phyloP scores from a whole-genome alignment of 2,329 filamentous ascomycete genomes.

The Aureobasidium sp. region DNA sequence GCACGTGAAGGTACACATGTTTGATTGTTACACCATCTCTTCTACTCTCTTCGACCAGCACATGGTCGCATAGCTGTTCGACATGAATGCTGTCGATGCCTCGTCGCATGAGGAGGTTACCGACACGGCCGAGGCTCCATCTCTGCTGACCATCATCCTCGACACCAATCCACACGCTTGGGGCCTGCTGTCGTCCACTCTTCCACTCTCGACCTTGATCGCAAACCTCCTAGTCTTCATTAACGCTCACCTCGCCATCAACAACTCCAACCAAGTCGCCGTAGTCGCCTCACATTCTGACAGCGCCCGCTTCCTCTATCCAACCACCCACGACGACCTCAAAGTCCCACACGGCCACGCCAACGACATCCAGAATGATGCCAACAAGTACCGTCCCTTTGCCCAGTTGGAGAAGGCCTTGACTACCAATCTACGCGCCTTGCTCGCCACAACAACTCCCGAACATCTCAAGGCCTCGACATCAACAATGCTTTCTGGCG shows the following conservation, averaged over 20 bases:
- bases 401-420: slow-evolving; percentile 77
- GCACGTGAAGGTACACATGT: background rate
- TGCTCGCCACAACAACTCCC: slow-evolving; percentile 61
- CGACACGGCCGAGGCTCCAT: slow-evolving; percentile 47
- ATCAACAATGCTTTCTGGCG: slow-evolving; percentile 83
- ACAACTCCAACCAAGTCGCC: slow-evolving; percentile 86
- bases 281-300: slow-evolving; percentile 84
- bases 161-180: slow-evolving; percentile 96
- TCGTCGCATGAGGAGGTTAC: slow-evolving; percentile 34
- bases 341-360: slow-evolving; percentile 18
- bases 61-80: slow-evolving; percentile 16
- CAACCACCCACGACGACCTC: slow-evolving; percentile 34
- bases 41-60: background rate
- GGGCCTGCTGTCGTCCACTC: slow-evolving; percentile 64
- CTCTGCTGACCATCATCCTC: slow-evolving; percentile 81
- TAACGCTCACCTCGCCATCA: slow-evolving; percentile 91
- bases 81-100: slow-evolving; percentile 59
- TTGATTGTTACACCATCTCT: background rate
- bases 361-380: slow-evolving; percentile 28
- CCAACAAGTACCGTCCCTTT: slow-evolving; percentile 93
- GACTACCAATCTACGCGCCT: slow-evolving; percentile 60
- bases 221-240: slow-evolving; percentile 91
- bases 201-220: slow-evolving; percentile 75
- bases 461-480: slow-evolving; percentile 57
- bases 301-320: slow-evolving; percentile 84